These are phyloP conservation scores for Delphinella strobiligena DNA, from an alignment of 2,329 filamentous ascomycete species.

Conservation along the genomic window DNA sequence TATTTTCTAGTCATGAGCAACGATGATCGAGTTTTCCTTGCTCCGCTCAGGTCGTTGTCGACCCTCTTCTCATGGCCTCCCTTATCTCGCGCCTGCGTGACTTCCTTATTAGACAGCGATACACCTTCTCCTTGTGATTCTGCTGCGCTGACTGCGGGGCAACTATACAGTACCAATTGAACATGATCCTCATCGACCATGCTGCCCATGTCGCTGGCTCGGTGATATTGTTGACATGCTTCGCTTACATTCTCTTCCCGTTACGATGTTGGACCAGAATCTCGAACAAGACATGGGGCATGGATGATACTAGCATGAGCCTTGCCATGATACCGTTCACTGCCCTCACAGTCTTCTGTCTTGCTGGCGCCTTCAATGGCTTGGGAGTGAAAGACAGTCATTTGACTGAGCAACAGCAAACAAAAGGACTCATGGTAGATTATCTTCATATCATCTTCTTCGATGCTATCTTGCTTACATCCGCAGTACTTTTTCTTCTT, in stretches of 20 bases:
- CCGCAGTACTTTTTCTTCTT: constrained; percentile 25
- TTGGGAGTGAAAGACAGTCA: constrained; percentile 19
- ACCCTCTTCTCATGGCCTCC: no score
- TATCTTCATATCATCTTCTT: neutral
- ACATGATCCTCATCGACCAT: no score
- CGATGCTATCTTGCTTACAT: constrained; percentile 7
- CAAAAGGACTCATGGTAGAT: constrained; percentile 14
- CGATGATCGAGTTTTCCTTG: no score
- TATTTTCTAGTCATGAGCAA: no score
- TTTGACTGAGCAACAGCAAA: constrained; percentile 12
- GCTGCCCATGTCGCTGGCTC: no score
- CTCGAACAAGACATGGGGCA: constrained; percentile 7
- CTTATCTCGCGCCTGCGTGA: no score
- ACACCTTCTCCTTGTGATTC: no score
- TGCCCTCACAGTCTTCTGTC: constrained; percentile 17
- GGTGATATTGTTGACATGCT: constrained; percentile 2
- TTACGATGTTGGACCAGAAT: constrained; percentile 5
- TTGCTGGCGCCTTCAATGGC: constrained; percentile 20
- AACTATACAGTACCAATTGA: no score
- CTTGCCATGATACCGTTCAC: constrained; percentile 13
- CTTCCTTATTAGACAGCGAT: no score
- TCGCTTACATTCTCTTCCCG: constrained; percentile 4
- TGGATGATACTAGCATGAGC: constrained; percentile 6
- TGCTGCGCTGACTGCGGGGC: no score
- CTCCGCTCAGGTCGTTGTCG: no score